phyloP scores from a whole-genome alignment of 805 yeast genomes.

The Ogataea pignaliae region DNA sequence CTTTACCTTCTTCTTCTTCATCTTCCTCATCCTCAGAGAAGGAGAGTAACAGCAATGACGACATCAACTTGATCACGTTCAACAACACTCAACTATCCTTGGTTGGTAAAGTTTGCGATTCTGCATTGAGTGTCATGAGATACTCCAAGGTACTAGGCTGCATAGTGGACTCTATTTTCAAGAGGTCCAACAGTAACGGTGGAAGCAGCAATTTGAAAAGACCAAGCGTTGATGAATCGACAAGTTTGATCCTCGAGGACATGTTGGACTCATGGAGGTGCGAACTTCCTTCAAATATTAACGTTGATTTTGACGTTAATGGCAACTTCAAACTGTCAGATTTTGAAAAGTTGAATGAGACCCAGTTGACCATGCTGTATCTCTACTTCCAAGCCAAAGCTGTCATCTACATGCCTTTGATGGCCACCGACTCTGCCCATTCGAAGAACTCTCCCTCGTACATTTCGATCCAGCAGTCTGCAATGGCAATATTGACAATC shows the following conservation, averaged over 20 bases:
- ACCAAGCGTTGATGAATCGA: constrained; percentile 27
- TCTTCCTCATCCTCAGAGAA: constrained; percentile 21
- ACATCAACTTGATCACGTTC: constrained; percentile 54
- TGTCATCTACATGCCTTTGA: constrained; percentile 60
- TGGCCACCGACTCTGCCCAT: constrained; percentile 39
- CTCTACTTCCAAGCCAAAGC: constrained; percentile 60
- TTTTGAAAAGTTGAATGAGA: constrained; percentile 33
- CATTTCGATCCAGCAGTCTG: constrained; percentile 64
- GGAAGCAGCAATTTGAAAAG: constrained; percentile 33
- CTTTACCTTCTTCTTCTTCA: constrained; percentile 53
- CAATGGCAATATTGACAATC: constrained; percentile 54
- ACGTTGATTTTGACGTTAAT: constrained; percentile 56
- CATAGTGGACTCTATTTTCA: constrained; percentile 66
- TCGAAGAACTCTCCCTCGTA: constrained; percentile 49
- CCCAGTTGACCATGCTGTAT: constrained; percentile 50
- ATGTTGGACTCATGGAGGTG: constrained; percentile 76
- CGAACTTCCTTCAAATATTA: constrained; percentile 56
- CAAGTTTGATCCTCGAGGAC: constrained; percentile 45
- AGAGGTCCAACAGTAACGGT: constrained; percentile 41
- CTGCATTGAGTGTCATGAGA: constrained; percentile 61
- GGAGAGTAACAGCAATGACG: constrained; percentile 38
- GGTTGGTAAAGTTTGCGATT: constrained; percentile 65
- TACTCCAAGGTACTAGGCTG: constrained; percentile 70
- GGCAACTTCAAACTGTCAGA: constrained; percentile 40
- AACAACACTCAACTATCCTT: constrained; percentile 56